phyloP scores from a whole-genome alignment of 2,329 filamentous ascomycete genomes.

The Fusarium fracticaudum region DNA sequence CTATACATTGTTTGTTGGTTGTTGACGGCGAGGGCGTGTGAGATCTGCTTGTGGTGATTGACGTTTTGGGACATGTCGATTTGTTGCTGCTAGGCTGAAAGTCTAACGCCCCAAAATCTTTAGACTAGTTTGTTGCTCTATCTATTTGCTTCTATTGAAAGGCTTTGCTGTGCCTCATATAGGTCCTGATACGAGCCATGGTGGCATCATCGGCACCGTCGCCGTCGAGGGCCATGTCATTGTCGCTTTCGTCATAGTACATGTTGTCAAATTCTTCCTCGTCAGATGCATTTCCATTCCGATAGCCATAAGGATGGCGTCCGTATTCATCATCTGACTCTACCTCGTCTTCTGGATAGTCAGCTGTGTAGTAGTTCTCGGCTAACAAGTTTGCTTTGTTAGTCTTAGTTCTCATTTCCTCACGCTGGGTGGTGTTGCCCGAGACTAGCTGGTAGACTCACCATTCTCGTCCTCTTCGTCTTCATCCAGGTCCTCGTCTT shows the following conservation, averaged over 20 bases:
- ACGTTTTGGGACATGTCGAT: neutral
- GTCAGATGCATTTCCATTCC: conserved; percentile 63
- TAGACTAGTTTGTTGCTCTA: neutral
- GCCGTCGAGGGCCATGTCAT: conserved; percentile 51
- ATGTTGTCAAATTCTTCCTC: conserved; percentile 62
- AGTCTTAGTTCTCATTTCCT: conserved; percentile 14
- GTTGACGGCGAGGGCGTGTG: neutral
- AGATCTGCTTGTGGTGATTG: conserved; percentile 1
- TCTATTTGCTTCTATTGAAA: conserved; percentile 33
- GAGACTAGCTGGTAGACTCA: conserved; percentile 45
- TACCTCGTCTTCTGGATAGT: conserved; percentile 84
- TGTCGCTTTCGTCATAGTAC: conserved; percentile 49
- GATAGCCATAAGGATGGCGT: conserved; percentile 64
- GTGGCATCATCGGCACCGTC: conserved; percentile 49
- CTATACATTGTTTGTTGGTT: conserved; percentile 1
- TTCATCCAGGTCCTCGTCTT: conserved; percentile 67
- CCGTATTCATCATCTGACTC: conserved; percentile 69
- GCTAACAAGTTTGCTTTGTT: conserved; percentile 54
- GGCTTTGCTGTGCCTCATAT: conserved; percentile 48
- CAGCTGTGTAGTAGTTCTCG: conserved; percentile 81
- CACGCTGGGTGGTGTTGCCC: neutral
- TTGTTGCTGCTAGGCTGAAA: conserved; percentile 14
- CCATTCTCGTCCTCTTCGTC: conserved; percentile 75
- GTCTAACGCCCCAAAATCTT: conserved; percentile 27
- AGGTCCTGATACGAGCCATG: conserved; percentile 52